Base-by-base conservation (phyloP, 495 filamentous ascomycete species). In the Neurospora africana region DNA sequence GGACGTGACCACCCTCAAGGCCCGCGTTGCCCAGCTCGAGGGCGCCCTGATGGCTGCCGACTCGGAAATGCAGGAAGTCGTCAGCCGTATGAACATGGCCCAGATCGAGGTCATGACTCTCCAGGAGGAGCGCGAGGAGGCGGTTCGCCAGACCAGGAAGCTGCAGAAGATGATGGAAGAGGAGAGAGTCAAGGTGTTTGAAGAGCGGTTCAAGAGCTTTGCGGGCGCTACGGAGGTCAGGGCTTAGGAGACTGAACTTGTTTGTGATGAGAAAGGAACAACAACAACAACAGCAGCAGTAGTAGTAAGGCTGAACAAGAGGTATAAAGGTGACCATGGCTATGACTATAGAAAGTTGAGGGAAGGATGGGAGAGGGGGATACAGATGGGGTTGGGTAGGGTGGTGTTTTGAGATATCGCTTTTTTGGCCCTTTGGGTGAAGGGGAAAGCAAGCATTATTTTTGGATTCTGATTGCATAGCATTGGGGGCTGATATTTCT, bases 91-190 rank as follows among this genome's bases (percentile, higher is more conserved):
- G 93, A 97, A 93, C 82, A 85, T 88, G 72, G 94, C 95, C 9
- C 95, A 98, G 83, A 93, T 97, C 71, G 93, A 97, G 81, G 95
- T 99, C 43, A 89, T 93, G 78, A 89, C 93, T 77, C 85, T 99
- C 69, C 94, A 98, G 81, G 91, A 91, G 82, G 91, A 96, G 82
- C 89, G 94, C 78, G 95, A 99, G 75, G 92, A 93, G 73, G 94
- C 95, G 44, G 87, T 95, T 75, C 89, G 90, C 69, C 88, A 91
- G 82, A 97, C 95, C 73, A 87, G 91, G 75, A 88, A 86, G 77
- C 85, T 98, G 71, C 90, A 96, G 75, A 79, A 76, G 53, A 73
- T 77, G 74, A 78, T 88, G 70, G 82, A 87, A 71, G 81, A 83
- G 53, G 86, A 87, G 76, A 81, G 72, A 73, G 69, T 85, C 36